phyloP scores from a whole-genome alignment of 2,329 filamentous ascomycete genomes.

The Colletotrichum sp. region DNA sequence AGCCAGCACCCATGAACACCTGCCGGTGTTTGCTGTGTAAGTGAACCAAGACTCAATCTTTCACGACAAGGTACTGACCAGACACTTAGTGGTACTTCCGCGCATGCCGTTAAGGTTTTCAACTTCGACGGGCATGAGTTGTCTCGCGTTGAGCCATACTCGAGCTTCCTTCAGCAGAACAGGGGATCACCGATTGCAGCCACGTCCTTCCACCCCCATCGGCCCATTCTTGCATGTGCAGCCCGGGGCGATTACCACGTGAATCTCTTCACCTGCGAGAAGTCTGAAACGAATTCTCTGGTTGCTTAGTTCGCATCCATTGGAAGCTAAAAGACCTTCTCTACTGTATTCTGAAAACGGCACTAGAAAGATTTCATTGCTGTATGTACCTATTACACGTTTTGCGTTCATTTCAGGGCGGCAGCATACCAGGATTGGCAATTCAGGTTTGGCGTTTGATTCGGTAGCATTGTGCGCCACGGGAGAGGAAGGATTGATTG shows the following conservation, averaged over 20 bases:
- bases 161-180: constrained; percentile 83
- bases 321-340: neutral
- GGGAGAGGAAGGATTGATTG: neutral
- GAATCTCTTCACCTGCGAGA: constrained; percentile 81
- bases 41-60: constrained; percentile 38
- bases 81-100: constrained; percentile 77
- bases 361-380: neutral
- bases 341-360: neutral
- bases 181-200: constrained; percentile 83
- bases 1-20: constrained; percentile 92
- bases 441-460: constrained; percentile 11
- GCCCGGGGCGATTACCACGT: constrained; percentile 88
- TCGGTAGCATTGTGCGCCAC: neutral
- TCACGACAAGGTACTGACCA: constrained; percentile 28
- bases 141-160: constrained; percentile 87
- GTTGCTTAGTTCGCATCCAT: constrained; percentile 6
- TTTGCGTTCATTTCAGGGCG: neutral
- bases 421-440: constrained; percentile 10
- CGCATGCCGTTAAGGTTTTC: constrained; percentile 89
- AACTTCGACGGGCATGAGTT: constrained; percentile 84
- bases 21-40: constrained; percentile 94
- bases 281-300: constrained; percentile 36
- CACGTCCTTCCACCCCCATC: constrained; percentile 94
- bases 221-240: constrained; percentile 87
- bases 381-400: constrained; percentile 10